Evolutionary conservation across 225 moss, liverwort and hornwort genomes (phyloP), one percentile per base, ranked within the genome.

Genomic region (Pseudisothecium myosuroides): DNA sequence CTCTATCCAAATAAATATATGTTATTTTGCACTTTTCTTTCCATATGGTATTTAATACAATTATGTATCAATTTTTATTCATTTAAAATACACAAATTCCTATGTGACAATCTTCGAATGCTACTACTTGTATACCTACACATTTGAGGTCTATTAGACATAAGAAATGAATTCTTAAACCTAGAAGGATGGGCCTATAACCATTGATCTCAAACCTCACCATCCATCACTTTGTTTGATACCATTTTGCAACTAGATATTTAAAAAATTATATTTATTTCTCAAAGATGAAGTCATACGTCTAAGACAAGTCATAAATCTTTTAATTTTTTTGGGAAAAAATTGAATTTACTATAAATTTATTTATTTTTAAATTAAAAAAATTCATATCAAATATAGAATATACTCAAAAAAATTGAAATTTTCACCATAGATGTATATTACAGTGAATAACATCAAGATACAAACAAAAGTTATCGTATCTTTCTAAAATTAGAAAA

Each of bases 151-250:
- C 26, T 41, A 71, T 26, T 39, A 14, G 2, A 41, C 9, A 9
- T 39, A 24, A 41, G 11, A 26, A 68, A 15, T 22, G 23, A 14
- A 27, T 27, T 71, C 17, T n/a, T 68, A 4, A 67, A 12, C 21
- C 21, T 67, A 11, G 6, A n/a, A 21, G 5, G 6, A 67, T 2
- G 1, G 4, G 11, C 3, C 6, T 1, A 3, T 37, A n/a, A 12
- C 11, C 37, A 37, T 37, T 37, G 37, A 37, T 21, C n/a, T 67
- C 21, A 67, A 67, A 12, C n/a, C 6, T 37, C 7, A 67, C 1
- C 10, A 9, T 20, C 67, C 20, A 67, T 37, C 37, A 21, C 21
- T n/a, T 1, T 67, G 1, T 67, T 37, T n/a, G 3, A 1, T 67
- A 6, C 21, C 21, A 14, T 62, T 62, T 29, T 62, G 7, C 14